phyloP scores from a whole-genome alignment of 2,329 filamentous ascomycete genomes.

The Septoria linicola region DNA sequence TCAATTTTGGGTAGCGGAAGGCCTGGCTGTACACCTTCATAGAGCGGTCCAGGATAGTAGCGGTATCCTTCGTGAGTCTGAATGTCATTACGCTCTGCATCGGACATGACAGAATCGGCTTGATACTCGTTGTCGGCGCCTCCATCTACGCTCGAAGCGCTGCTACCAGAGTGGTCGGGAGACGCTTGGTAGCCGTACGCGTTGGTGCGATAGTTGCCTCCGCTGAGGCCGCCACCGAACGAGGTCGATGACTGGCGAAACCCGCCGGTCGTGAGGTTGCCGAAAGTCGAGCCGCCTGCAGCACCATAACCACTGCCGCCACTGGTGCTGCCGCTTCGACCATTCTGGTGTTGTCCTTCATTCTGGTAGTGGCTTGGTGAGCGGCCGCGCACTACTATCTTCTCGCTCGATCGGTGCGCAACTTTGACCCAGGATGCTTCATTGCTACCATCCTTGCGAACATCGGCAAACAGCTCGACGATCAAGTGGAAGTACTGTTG shows the following conservation, averaged over 20 bases:
- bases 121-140: constrained; percentile 35
- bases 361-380: constrained; percentile 66
- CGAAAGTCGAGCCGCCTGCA: constrained; percentile 30
- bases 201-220: constrained; percentile 32
- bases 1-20: constrained; percentile 37
- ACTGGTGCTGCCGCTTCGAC: constrained; percentile 66
- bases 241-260: constrained; percentile 28
- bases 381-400: constrained; percentile 82
- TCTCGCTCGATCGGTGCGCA: constrained; percentile 69
- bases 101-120: constrained; percentile 42
- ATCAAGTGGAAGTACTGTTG: constrained; percentile 94
- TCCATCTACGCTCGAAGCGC: constrained; percentile 39
- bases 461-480: constrained; percentile 75
- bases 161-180: constrained; percentile 45
- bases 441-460: constrained; percentile 49
- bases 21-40: constrained; percentile 40
- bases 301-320: constrained; percentile 50
- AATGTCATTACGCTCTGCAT: constrained; percentile 45
- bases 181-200: constrained; percentile 31
- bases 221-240: constrained; percentile 28
- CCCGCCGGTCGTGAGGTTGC: constrained; percentile 34
- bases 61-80: constrained; percentile 46
- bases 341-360: constrained; percentile 48
- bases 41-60: constrained; percentile 49
- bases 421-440: constrained; percentile 66